Evolutionary conservation across 768 basidiomycete species (phyloP), one percentile per base, ranked within the genome.

Genomic region (Coprinellus micaceus): DNA sequence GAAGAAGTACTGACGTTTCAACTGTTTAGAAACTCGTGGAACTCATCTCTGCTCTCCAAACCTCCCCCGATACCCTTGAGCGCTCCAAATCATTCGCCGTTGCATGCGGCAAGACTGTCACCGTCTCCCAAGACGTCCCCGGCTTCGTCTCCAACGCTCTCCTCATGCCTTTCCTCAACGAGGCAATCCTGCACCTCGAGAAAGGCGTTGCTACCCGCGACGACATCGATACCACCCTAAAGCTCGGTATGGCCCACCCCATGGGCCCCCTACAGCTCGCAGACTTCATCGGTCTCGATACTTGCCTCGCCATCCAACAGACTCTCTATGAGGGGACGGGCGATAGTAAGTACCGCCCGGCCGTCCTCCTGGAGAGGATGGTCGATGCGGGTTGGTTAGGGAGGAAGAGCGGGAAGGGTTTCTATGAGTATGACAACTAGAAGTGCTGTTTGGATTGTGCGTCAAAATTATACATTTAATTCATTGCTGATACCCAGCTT

Each of bases 111-210:
- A 98, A 98, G 77, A 88, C 91, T 87, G 94, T 98, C 1, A 89
- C 94, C 1, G 83, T 82, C 2, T 94, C 93, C 0, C 84, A 90
- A 63, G 95, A 98, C 64, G 91, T 95, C 0, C 95, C 95, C 2
- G 94, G 93, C 3, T 94, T 94, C 69, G 91, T 95, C n/a, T 91
- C 93, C 1, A 95, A 97, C 64, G 94, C 93, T 0, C 79, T 95
- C 28, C 74, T 98, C 43, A 98, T 98, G 92, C 96, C 96, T 1
- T 98, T 94, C 72, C 88, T 98, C 63, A 98, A 98, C 62, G 96
- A 98, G 79, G 95, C 95, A 0, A 92, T 98, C 61, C 89, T 96
- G 84, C 87, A 86, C 62, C 76, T 98, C 1, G 95, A 98, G 71
- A 92, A 89, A 88, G 95, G 94, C 1, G 82, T 86, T n/a, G 95